Conservation (phyloP, 1,284 basidiomycete genomes). For the Phellopilus nigrolimitatus region DNA sequence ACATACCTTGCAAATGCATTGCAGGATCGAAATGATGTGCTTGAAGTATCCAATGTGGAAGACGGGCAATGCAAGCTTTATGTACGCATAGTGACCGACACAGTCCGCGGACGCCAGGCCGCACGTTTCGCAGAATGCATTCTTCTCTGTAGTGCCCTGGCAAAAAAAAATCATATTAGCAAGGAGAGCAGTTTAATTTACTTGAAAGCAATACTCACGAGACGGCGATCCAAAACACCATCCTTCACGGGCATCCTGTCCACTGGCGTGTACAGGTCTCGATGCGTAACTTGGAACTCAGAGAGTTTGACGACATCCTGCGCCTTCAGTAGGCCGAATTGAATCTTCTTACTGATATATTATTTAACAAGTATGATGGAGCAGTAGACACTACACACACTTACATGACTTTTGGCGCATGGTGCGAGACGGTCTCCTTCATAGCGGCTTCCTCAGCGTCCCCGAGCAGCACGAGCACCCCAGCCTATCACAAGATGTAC, state of each 20-base stretch:
- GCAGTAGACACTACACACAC: slow-evolving; percentile 27
- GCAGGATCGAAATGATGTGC: slow-evolving; percentile 89
- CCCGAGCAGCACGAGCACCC: neutral
- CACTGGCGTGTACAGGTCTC: slow-evolving; percentile 81
- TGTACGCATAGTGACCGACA: slow-evolving; percentile 97
- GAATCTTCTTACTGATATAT: slow-evolving; percentile 76
- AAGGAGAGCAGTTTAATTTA: neutral
- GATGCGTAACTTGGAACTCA: slow-evolving; percentile 90
- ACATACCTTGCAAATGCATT: slow-evolving; percentile 92
- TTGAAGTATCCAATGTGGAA: slow-evolving; percentile 99
- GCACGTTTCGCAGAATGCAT: slow-evolving; percentile 91
- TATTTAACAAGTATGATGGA: neutral
- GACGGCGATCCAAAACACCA: slow-evolving; percentile 85
- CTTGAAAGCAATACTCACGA: slow-evolving; percentile 48
- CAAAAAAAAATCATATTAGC: slow-evolving; percentile 13
- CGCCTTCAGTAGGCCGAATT: slow-evolving; percentile 88
- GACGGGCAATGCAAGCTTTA: slow-evolving; percentile 93
- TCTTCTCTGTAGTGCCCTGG: slow-evolving; percentile 95
- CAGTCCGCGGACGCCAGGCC: slow-evolving; percentile 91
- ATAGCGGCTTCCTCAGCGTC: slow-evolving; percentile 34
- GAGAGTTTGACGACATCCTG: slow-evolving; percentile 93
- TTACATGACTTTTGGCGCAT: slow-evolving; percentile 90
- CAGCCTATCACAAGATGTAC: neutral
- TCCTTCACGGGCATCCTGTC: slow-evolving; percentile 84
- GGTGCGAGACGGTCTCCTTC: slow-evolving; percentile 86